A percentile compares a stretch with the other conserved stretches of the same genome.
phyloP scores from a whole-genome alignment of 805 yeast species.

The Yamadazyma scolyti region DNA sequence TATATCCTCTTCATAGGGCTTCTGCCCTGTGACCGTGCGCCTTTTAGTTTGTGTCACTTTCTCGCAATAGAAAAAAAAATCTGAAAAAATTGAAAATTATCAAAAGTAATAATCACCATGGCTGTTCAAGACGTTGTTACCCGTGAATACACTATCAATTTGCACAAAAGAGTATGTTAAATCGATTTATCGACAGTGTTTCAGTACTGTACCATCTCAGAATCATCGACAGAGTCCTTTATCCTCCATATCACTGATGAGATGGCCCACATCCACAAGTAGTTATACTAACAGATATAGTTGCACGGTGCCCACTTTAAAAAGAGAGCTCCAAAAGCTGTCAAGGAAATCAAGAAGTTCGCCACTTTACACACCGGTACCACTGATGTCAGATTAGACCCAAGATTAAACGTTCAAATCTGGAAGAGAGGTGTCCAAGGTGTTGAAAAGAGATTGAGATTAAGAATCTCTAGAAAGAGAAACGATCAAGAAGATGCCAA shows the following conservation, averaged over 20 bases:
- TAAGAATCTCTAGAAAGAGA: slow-evolving; percentile 99
- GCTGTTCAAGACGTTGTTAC: slow-evolving; percentile 99
- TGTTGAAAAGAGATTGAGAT: slow-evolving; percentile 96
- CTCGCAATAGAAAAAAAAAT: too few relatives aligned
- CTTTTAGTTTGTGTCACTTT: too few relatives aligned
- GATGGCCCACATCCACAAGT: too few relatives aligned
- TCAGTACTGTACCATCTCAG: too few relatives aligned
- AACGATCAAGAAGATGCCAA: slow-evolving; percentile 99
- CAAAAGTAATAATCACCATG: slow-evolving; percentile 37
- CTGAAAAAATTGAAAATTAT: slow-evolving; percentile 6
- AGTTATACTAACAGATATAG: slow-evolving; percentile 46
- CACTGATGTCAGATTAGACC: slow-evolving; percentile 97
- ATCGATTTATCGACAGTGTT: too few relatives aligned
- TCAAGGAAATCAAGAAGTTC: slow-evolving; percentile 98
- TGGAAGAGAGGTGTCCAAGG: slow-evolving; percentile 99
- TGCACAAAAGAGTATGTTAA: slow-evolving; percentile 94
- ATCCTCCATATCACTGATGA: too few relatives aligned
- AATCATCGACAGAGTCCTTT: too few relatives aligned
- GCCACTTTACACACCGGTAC: slow-evolving; percentile 99
- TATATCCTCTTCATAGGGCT: too few relatives aligned
- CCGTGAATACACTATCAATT: slow-evolving; percentile 99
- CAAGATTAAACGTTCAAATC: slow-evolving; percentile 95
- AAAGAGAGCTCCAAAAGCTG: slow-evolving; percentile 99
- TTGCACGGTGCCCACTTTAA: slow-evolving; percentile 98
- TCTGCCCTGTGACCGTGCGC: too few relatives aligned